These are phyloP conservation scores for Yamadazyma nakazawae DNA, from an alignment of 805 yeast species.

Conservation along the genomic window DNA sequence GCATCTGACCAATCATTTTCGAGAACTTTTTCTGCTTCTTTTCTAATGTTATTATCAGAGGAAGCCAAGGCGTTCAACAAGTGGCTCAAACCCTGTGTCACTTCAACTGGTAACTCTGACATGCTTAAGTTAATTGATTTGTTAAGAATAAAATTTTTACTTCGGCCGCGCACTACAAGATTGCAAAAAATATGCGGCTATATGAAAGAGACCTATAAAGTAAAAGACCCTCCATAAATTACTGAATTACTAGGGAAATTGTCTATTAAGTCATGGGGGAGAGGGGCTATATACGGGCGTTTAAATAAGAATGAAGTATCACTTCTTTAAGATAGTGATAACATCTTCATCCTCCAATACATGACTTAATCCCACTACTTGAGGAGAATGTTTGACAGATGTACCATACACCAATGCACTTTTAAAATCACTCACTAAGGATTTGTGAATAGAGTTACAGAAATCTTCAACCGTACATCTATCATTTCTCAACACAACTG, in stretches of 20 bases:
- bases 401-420: conserved; percentile 91
- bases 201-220: too few relatives aligned
- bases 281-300: not conserved
- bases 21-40: conserved; percentile 72
- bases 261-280: not conserved
- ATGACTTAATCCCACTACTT: conserved; percentile 87
- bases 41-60: conserved; percentile 69
- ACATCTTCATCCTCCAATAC: conserved; percentile 92
- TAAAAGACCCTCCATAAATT: too few relatives aligned
- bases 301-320: conserved; percentile 6
- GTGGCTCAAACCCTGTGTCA: conserved; percentile 49
- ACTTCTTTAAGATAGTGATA: conserved; percentile 85
- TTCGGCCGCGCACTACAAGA: not conserved
- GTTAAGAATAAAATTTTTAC: conserved; percentile 4
- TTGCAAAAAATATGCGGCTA: not conserved
- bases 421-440: conserved; percentile 88
- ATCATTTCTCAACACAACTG: conserved; percentile 83
- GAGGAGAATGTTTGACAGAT: conserved; percentile 97
- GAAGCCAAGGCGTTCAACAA: conserved; percentile 64
- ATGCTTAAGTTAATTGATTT: conserved; percentile 15
- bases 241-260: not conserved
- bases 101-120: conserved; percentile 59
- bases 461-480: conserved; percentile 89
- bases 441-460: conserved; percentile 94
- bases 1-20: conserved; percentile 67